Percentiles rank a stretch among this genome's conserved stretches.
Evolutionary conservation across 2,329 filamentous ascomycete genomes (phyloP).

Genomic region (Magnaporthiopsis poae): DNA sequence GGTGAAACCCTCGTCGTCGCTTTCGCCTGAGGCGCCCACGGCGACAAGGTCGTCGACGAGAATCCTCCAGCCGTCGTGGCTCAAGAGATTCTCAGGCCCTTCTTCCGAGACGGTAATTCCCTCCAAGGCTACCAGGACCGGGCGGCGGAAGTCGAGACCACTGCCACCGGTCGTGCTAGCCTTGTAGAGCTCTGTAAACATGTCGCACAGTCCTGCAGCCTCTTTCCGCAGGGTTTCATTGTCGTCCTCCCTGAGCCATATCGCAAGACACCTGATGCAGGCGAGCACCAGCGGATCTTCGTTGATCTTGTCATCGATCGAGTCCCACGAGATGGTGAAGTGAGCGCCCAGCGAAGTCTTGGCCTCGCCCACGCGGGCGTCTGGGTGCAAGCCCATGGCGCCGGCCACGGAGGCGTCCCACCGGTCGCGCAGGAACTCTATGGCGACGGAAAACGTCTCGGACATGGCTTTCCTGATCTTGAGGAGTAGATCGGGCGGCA

Average conservation of each 20-base stretch:
- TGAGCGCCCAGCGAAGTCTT: slow-evolving; percentile 31
- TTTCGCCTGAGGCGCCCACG: slow-evolving; percentile 22
- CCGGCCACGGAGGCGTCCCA: slow-evolving; percentile 59
- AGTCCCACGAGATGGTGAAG: slow-evolving; percentile 47
- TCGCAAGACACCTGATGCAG: slow-evolving; percentile 45
- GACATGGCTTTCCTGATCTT: slow-evolving; percentile 50
- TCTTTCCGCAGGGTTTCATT: slow-evolving; percentile 47
- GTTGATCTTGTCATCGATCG: slow-evolving; percentile 34
- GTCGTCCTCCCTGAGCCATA: slow-evolving; percentile 64
- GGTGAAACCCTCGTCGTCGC: slow-evolving; percentile 25
- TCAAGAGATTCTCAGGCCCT: slow-evolving; percentile 38
- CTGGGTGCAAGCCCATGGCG: slow-evolving; percentile 49
- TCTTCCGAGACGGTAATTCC: slow-evolving; percentile 41
- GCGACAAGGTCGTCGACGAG: slow-evolving; percentile 39
- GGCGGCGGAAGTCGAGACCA: slow-evolving; percentile 43
- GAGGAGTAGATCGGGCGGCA: slow-evolving; percentile 50
- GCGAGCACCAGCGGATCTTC: slow-evolving; percentile 52
- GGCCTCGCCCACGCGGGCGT: slow-evolving; percentile 36
- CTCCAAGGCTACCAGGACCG: slow-evolving; percentile 50
- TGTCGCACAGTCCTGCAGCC: slow-evolving; percentile 49
- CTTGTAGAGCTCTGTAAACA: slow-evolving; percentile 54
- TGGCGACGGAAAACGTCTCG: slow-evolving; percentile 52
- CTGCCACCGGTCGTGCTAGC: slow-evolving; percentile 12
- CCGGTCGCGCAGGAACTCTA: slow-evolving; percentile 59
- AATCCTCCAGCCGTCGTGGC: slow-evolving; percentile 43